Evolutionary conservation across 805 yeast genomes (phyloP).

Genomic region (Candida montana): DNA sequence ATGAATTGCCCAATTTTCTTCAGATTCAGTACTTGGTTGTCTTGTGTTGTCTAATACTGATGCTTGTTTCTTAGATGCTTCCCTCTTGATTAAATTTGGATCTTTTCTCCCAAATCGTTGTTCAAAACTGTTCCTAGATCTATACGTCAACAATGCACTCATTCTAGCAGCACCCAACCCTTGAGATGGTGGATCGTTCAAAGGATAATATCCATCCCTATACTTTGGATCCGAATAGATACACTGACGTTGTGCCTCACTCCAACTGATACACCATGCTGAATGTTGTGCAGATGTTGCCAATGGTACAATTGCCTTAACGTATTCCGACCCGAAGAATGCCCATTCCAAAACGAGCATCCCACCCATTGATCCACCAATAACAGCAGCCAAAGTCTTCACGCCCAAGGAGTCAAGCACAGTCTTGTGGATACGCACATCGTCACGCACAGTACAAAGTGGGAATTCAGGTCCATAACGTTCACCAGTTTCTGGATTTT

Average conservation of each 20-base stretch:
- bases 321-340: slow-evolving; percentile 61
- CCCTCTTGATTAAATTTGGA: slow-evolving; percentile 37
- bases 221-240: slow-evolving; percentile 94
- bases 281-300: slow-evolving; percentile 94
- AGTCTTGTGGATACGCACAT: slow-evolving; percentile 69
- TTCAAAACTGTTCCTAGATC: slow-evolving; percentile 90
- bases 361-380: slow-evolving; percentile 99
- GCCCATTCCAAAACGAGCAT: slow-evolving; percentile 92
- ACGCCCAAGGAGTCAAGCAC: slow-evolving; percentile 79
- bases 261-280: slow-evolving; percentile 99
- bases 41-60: slow-evolving; percentile 23
- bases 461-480: slow-evolving; percentile 95
- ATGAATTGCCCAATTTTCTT: slow-evolving; percentile 78
- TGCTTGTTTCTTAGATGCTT: slow-evolving; percentile 4
- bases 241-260: slow-evolving; percentile 95
- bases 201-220: slow-evolving; percentile 79
- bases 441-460: slow-evolving; percentile 88
- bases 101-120: slow-evolving; percentile 81
- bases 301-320: slow-evolving; percentile 66
- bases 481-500: slow-evolving; percentile 69
- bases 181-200: slow-evolving; percentile 72
- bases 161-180: slow-evolving; percentile 96
- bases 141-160: slow-evolving; percentile 90
- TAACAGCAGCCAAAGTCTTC: slow-evolving; percentile 71
- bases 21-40: slow-evolving; percentile 46